Base-by-base conservation (phyloP, 2,329 filamentous ascomycete genomes). In the Fusarium mexicanum region DNA sequence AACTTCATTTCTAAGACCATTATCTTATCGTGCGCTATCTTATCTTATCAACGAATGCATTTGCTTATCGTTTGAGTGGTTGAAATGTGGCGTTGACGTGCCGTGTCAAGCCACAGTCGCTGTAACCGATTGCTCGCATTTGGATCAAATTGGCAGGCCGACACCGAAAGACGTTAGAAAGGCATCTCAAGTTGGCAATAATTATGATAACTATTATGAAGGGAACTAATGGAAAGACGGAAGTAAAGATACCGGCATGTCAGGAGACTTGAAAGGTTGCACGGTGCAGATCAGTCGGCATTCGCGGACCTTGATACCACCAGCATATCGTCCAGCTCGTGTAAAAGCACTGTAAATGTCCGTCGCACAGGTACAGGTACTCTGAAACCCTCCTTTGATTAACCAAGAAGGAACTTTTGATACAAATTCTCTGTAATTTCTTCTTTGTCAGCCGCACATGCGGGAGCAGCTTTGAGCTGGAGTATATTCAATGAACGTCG, bases 221-320 rank as follows among this genome's bases (percentile, higher is more conserved):
- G 4, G 6, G 8, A 8, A 14, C 3, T 0, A 24, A 35, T 8
- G 8, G 22, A 2, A 24, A 51, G 3, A 51, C 8, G 2, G 8
- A 14, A 33, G 8, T 14, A 3, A 6, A 7, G 0, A 5, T 14
- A 11, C 8, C 5, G 22, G 24, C 3, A 31, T 11, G 3, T 50
- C 11, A 31, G 14, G 8, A n/a, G 29, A 17, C 22, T 9, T 6
- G 10, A 18, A 50, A 18, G 29, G 22, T n/a, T 12, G 22, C 22
- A 31, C 20, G 16, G 13, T 50, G 46, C 14, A 33, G 29, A 50
- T 3, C 11, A 33, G 16, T n/a, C 29, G 29, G 47, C 16, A 5
- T 20, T 22, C 16, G 16, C 47, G 22, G 29, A 24, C 29, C 5
- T 33, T 13, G 22, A 9, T 10, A 50, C 14, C 16, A 50, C 7